Evolutionary conservation across 129 eudicot species (phyloP).

Genomic region (Lactuca saligna): DNA sequence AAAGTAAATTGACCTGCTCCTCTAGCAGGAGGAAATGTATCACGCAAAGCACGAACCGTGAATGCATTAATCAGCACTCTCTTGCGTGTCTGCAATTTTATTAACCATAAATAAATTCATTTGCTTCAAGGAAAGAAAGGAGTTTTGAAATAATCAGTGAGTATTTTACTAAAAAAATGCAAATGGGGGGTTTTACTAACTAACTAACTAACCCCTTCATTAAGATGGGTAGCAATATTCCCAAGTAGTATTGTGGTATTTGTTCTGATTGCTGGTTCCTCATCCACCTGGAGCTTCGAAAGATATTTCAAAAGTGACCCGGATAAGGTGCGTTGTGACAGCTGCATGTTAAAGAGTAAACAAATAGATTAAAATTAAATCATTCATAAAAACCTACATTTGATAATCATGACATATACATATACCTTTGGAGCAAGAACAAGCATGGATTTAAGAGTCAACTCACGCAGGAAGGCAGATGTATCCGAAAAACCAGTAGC

Average conservation of each 20-base stretch:
- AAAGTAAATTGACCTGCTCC: conserved; percentile 75
- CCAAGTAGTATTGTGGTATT: conserved; percentile 97
- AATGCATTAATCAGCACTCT: conserved; percentile 97
- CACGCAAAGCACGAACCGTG: conserved; percentile 96
- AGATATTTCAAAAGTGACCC: conserved; percentile 91
- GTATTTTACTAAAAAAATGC: conserved; percentile 4
- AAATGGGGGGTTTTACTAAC: not conserved
- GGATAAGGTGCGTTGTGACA: conserved; percentile 89
- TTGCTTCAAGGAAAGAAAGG: not conserved
- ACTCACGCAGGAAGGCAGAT: conserved; percentile 89
- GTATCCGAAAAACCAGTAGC: conserved; percentile 94
- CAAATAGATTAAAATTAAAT: conserved; percentile 2
- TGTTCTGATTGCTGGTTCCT: conserved; percentile 96
- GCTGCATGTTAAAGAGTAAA: conserved; percentile 49
- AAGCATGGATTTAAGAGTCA: conserved; percentile 98
- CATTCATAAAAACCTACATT: no score
- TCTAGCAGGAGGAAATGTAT: conserved; percentile 91
- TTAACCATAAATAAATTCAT: conserved; percentile 3
- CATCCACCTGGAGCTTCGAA: conserved; percentile 98
- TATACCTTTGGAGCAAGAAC: conserved; percentile 98
- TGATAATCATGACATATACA: no score
- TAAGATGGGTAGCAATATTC: conserved; percentile 88
- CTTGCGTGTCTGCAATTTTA: conserved; percentile 72
- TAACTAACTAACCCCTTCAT: conserved; percentile 80
- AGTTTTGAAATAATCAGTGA: not conserved